Evolutionary conservation across 2,329 filamentous ascomycete species (phyloP), one percentile per base, ranked within the genome.

Genomic region (Epichloe baconii): DNA sequence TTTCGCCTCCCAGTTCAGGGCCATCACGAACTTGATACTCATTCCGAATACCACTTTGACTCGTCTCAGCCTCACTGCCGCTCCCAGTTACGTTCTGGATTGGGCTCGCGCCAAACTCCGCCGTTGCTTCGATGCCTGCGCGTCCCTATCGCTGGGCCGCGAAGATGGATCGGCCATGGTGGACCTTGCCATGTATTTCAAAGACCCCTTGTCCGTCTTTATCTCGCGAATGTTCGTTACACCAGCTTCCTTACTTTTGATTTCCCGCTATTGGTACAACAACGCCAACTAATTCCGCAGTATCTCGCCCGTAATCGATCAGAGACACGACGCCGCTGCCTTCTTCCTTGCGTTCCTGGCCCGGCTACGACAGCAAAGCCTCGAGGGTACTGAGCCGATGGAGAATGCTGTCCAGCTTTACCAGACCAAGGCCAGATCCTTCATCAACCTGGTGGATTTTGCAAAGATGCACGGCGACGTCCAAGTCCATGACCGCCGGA

Each of bases 131-230:
- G 17, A 44, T 5, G 38, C 14, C 3, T 43, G 42, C 36, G 35
- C 4, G 19, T 49, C 38, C 15, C 41, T 26, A 14, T 4, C 3
- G 4, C 36, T 58, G 5, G 34, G 36, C 37, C 15, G 7, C 21
- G 31, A 42, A 12, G 57, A 58, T 12, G 56, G 58, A 35, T 5
- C 23, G 21, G 38, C 52, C n/a, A 45, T 57, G 34, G 42, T 58
- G 37, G 54, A 58, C 2, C 15, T 47, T n/a, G 49, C 53, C 6
- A 17, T 56, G 6, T 58, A 57, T 47, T 60, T 56, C 38, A 23
- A 53, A 0, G 49, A 57, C 12, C 49, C 49, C 53, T 19, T 19
- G 2, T 7, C 31, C 5, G 8, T 11, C 2, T 51, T 57, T 17
- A 38, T 60, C 8, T 49, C 42, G 1, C 40, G 54, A 12, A 53